phyloP scores from a whole-genome alignment of 257 asterid genomes.

The Przewalskia tangutica region DNA sequence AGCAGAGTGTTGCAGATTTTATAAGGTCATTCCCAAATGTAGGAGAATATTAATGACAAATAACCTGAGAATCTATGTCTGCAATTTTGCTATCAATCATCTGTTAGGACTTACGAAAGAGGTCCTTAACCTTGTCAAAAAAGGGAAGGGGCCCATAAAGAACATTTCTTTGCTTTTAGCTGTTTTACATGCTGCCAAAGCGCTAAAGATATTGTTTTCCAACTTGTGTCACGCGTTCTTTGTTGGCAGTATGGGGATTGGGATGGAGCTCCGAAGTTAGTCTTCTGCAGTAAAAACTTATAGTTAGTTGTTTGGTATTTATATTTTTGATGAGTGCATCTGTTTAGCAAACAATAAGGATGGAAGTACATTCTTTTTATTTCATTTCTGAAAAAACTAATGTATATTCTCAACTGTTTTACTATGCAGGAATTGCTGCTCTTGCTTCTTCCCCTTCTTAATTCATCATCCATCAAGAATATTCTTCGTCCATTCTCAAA shows the following conservation, averaged over 20 bases:
- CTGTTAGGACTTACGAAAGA: not conserved
- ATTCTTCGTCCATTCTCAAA: slow-evolving; percentile 64
- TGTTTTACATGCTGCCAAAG: not conserved
- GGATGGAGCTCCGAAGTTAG: not conserved
- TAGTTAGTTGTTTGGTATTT: not conserved
- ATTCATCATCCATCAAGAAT: slow-evolving; percentile 64
- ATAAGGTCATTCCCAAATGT: not conserved
- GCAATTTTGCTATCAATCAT: not conserved
- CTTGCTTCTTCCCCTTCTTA: slow-evolving; percentile 84
- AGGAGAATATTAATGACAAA: not conserved
- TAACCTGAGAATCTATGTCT: not conserved
- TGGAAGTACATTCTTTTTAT: not conserved
- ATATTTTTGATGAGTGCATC: not conserved
- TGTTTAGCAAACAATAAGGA: not conserved
- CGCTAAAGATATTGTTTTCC: not conserved
- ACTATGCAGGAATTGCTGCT: slow-evolving; percentile 72
- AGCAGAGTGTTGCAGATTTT: not conserved
- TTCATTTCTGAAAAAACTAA: not conserved
- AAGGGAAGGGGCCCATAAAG: not conserved
- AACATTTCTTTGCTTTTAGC: not conserved
- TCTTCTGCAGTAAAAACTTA: not conserved
- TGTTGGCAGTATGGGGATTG: not conserved
- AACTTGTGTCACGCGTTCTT: not conserved
- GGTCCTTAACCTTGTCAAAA: not conserved
- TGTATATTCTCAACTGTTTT: not conserved